Evolutionary conservation across 108 stramenopile species (phyloP).

Genomic region (Skeletonema tropicum): DNA sequence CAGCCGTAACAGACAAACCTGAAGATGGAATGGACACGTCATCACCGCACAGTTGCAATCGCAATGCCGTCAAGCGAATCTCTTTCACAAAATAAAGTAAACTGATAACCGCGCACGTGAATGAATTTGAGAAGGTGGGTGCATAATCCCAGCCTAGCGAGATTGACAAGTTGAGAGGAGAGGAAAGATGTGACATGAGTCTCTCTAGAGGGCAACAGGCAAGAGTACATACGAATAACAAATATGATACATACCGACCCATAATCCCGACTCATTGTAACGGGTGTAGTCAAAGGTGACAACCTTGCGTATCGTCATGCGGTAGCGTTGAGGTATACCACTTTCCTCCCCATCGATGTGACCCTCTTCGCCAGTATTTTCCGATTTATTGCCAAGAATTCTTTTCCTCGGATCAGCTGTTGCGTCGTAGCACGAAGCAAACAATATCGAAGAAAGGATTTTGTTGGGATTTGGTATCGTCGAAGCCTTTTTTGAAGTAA

Average conservation of each 20-base stretch:
- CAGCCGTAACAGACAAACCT: slow-evolving; percentile 52
- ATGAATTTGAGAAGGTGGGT: slow-evolving; percentile 68
- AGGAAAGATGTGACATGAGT: neutral
- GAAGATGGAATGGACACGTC: slow-evolving; percentile 15
- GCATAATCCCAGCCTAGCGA: slow-evolving; percentile 68
- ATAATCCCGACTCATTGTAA: slow-evolving; percentile 72
- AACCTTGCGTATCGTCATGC: slow-evolving; percentile 53
- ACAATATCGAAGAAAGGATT: slow-evolving; percentile 44
- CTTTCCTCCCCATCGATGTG: slow-evolving; percentile 23
- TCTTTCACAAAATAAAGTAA: slow-evolving; percentile 78
- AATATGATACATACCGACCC: slow-evolving; percentile 44
- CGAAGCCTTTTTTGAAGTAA: neutral
- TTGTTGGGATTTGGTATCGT: slow-evolving; percentile 69
- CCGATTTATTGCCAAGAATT: slow-evolving; percentile 15
- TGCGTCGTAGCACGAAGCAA: slow-evolving; percentile 62
- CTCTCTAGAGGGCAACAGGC: neutral
- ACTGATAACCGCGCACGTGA: slow-evolving; percentile 60
- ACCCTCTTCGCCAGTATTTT: slow-evolving; percentile 33
- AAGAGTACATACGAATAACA: neutral
- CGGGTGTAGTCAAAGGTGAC: slow-evolving; percentile 70
- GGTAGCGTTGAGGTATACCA: slow-evolving; percentile 67
- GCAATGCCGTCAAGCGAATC: slow-evolving; percentile 55
- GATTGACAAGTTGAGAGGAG: neutral
- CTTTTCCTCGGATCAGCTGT: slow-evolving; percentile 42
- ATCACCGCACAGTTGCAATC: slow-evolving; percentile 44